These are phyloP conservation scores for Xylariaceae sp. DNA, from an alignment of 2,329 filamentous ascomycete species.

Conservation along the genomic window DNA sequence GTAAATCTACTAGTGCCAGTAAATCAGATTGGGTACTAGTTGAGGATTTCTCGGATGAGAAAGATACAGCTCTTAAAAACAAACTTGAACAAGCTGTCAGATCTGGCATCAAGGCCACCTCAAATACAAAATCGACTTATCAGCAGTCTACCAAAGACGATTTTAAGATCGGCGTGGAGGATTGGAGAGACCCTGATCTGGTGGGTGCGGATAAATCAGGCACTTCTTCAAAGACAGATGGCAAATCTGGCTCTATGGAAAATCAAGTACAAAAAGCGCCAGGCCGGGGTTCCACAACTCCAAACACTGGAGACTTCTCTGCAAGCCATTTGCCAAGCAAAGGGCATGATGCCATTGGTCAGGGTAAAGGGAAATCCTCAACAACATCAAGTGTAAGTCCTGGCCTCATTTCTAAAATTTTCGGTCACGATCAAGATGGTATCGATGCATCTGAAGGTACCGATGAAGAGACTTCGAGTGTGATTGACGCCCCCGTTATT, in stretches of 20 bases:
- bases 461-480: conserved; percentile 29
- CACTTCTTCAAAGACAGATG: conserved; percentile 18
- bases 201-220: conserved; percentile 39
- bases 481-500: conserved; percentile 22
- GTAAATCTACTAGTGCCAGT: conserved; percentile 64
- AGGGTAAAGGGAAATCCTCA: conserved; percentile 25
- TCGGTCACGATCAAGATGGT: conserved; percentile 45
- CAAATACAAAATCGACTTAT: conserved; percentile 18
- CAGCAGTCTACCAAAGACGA: conserved; percentile 45
- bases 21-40: conserved; percentile 69
- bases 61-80: conserved; percentile 41
- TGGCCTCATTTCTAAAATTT: conserved; percentile 47
- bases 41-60: conserved; percentile 61
- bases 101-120: conserved; percentile 22
- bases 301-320: conserved; percentile 68
- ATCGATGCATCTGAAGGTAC: conserved; percentile 31
- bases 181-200: conserved; percentile 79
- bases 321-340: conserved; percentile 34
- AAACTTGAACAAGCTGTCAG: conserved; percentile 37
- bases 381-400: conserved; percentile 19
- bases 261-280: conserved; percentile 35
- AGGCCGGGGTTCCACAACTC: conserved; percentile 65
- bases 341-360: conserved; percentile 27
- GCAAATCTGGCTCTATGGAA: conserved; percentile 24
- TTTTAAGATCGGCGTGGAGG: conserved; percentile 80